Evolutionary conservation across 2,329 filamentous ascomycete species (phyloP).

Genomic region (Volutella citrinella): DNA sequence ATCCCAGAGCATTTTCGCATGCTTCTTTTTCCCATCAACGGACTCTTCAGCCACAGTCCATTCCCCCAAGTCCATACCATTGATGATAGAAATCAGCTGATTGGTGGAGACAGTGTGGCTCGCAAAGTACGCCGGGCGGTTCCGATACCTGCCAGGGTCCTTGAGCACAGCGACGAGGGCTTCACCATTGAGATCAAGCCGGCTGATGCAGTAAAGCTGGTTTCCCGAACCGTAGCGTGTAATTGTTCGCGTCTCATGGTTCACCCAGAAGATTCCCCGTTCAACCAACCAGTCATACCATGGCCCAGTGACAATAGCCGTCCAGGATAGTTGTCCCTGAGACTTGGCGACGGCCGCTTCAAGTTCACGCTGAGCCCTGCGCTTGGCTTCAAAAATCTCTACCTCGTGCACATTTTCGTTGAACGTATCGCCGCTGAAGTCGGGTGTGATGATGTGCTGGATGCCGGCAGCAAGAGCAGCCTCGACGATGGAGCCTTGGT

Average conservation of each 20-base stretch:
- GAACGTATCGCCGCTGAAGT: background rate
- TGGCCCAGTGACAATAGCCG: too few species aligned
- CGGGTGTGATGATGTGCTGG: constrained; percentile 1
- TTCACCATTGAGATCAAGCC: constrained; percentile 6
- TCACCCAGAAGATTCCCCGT: too few species aligned
- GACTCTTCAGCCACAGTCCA: constrained; percentile 4
- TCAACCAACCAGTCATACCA: too few species aligned
- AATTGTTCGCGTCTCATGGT: too few species aligned
- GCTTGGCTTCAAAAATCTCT: background rate
- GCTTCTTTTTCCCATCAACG: background rate
- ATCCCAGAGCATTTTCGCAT: constrained; percentile 6
- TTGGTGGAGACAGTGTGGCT: constrained; percentile 9
- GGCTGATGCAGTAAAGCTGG: constrained; percentile 10
- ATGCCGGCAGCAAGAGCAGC: background rate
- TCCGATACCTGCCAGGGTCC: constrained; percentile 3
- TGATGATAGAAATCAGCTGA: constrained; percentile 2
- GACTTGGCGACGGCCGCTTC: too few species aligned
- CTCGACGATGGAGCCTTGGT: too few species aligned
- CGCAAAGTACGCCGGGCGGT: constrained; percentile 11
- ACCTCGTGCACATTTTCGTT: background rate
- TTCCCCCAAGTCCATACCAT: constrained; percentile 1
- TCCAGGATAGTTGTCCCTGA: too few species aligned
- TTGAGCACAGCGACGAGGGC: constrained; percentile 7
- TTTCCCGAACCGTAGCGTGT: constrained; percentile 10
- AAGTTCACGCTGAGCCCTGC: background rate